Percentiles rank a stretch among this genome's conserved stretches.
These are phyloP conservation scores for Crepidotus variabilis DNA, from an alignment of 768 basidiomycete genomes.

Conservation along the genomic window DNA sequence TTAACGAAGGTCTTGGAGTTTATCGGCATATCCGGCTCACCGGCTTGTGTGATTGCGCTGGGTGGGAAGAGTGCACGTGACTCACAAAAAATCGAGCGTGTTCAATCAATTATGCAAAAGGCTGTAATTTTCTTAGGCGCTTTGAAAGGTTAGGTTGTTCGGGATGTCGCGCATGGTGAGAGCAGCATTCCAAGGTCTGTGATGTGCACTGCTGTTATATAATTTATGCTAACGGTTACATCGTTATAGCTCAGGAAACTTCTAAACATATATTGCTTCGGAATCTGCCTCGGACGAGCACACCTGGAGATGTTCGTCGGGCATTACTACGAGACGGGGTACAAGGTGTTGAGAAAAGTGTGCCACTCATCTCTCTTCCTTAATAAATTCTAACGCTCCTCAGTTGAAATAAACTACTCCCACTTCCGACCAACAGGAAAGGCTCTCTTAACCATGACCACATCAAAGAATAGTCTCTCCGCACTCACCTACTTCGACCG, in stretches of 20 bases:
- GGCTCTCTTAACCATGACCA: constrained; percentile 54
- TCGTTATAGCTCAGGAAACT: constrained; percentile 15
- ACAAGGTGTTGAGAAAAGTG: constrained; percentile 45
- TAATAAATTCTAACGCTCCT: neutral
- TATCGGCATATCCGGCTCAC: no score
- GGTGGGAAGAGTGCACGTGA: no score
- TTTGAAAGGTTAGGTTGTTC: neutral
- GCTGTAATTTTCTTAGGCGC: no score
- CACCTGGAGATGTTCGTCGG: constrained; percentile 53
- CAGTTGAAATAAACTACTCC: constrained; percentile 50
- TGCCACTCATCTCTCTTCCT: constrained; percentile 3
- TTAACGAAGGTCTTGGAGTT: no score
- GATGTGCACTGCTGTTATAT: neutral
- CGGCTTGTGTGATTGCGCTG: no score
- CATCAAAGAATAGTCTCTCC: constrained; percentile 37
- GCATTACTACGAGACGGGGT: constrained; percentile 36
- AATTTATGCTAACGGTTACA: neutral
- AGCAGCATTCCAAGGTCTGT: neutral
- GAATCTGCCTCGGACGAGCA: constrained; percentile 47
- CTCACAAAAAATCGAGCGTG: no score
- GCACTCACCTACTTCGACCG: constrained; percentile 36
- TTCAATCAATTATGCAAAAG: no score
- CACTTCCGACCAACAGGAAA: constrained; percentile 57
- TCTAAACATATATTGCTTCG: constrained; percentile 43
- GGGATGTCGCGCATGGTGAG: neutral